Evolutionary conservation across 2,329 filamentous ascomycete species (phyloP).

Genomic region (Aspergillus fumigatus): DNA sequence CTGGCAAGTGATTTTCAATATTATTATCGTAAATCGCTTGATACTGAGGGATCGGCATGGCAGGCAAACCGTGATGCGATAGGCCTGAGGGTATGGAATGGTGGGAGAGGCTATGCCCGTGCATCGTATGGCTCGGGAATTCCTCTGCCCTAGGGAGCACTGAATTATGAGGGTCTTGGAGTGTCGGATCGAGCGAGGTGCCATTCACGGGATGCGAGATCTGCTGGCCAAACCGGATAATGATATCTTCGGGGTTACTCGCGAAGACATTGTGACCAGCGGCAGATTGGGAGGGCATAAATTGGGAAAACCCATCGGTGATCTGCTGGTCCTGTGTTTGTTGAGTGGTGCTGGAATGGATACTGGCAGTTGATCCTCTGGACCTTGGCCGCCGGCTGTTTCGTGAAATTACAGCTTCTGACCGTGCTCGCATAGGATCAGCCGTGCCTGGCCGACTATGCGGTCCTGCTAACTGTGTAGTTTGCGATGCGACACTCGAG

Average conservation of each 20-base stretch:
- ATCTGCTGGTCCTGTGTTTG: conserved; percentile 41
- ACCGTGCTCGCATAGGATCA: conserved; percentile 39
- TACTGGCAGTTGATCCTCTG: conserved; percentile 44
- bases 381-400: conserved; percentile 41
- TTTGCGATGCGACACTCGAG: conserved; percentile 35
- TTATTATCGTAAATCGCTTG: conserved; percentile 39
- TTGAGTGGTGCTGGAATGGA: conserved; percentile 45
- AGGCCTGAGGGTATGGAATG: conserved; percentile 35
- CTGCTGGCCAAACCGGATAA: conserved; percentile 43
- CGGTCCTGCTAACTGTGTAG: conserved; percentile 33
- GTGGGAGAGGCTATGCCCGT: conserved; percentile 30
- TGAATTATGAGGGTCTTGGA: conserved; percentile 35
- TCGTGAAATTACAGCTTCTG: conserved; percentile 37
- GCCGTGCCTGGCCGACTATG: conserved; percentile 39
- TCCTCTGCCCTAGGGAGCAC: conserved; percentile 36
- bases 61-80: conserved; percentile 26
- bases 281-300: conserved; percentile 32
- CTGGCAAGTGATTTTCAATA: conserved; percentile 40
- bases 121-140: conserved; percentile 32
- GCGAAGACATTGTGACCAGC: conserved; percentile 34
- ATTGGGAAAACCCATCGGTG: conserved; percentile 36
- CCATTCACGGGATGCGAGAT: conserved; percentile 35
- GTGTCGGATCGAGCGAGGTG: conserved; percentile 32
- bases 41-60: conserved; percentile 34
- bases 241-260: conserved; percentile 41